Conservation (phyloP, 2,329 filamentous ascomycete genomes). For the Diaporthe australafricana region DNA sequence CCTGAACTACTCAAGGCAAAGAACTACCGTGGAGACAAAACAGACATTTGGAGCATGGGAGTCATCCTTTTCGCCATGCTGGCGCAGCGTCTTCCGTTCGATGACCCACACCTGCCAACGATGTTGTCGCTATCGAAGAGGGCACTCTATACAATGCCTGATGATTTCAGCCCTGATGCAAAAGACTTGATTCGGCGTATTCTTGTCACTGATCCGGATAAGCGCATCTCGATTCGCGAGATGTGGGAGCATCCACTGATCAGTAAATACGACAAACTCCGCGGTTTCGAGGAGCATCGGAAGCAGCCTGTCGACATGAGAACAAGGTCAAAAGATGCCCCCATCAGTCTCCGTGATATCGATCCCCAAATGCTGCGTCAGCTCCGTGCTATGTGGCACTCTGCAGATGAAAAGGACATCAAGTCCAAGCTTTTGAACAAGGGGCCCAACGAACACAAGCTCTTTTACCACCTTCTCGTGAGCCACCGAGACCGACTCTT, state of each 20-base stretch:
- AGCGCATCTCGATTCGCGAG: conserved; percentile 81
- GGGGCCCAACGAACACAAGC: conserved; percentile 87
- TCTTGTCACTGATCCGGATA: conserved; percentile 80
- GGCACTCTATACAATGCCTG: conserved; percentile 71
- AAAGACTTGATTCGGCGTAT: conserved; percentile 84
- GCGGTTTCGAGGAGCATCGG: conserved; percentile 69
- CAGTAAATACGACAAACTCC: conserved; percentile 82
- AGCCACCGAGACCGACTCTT: conserved; percentile 86
- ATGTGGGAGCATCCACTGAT: conserved; percentile 93
- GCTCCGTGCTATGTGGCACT: conserved; percentile 92
- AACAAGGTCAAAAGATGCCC: conserved; percentile 71
- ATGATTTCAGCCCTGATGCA: conserved; percentile 74
- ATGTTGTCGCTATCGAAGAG: conserved; percentile 72
- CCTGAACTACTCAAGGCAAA: conserved; percentile 86
- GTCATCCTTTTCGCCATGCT: conserved; percentile 91
- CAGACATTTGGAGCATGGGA: conserved; percentile 95
- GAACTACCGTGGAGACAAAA: conserved; percentile 84
- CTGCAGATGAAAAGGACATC: conserved; percentile 78
- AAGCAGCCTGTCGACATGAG: conserved; percentile 67
- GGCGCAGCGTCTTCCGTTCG: conserved; percentile 86
- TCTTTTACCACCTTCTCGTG: conserved; percentile 88
- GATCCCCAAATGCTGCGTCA: conserved; percentile 87
- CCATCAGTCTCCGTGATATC: conserved; percentile 73
- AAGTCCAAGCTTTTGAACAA: conserved; percentile 74
- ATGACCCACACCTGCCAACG: conserved; percentile 64